Conservation (phyloP, 331 rosid species). For the Quercus tomentella region DNA sequence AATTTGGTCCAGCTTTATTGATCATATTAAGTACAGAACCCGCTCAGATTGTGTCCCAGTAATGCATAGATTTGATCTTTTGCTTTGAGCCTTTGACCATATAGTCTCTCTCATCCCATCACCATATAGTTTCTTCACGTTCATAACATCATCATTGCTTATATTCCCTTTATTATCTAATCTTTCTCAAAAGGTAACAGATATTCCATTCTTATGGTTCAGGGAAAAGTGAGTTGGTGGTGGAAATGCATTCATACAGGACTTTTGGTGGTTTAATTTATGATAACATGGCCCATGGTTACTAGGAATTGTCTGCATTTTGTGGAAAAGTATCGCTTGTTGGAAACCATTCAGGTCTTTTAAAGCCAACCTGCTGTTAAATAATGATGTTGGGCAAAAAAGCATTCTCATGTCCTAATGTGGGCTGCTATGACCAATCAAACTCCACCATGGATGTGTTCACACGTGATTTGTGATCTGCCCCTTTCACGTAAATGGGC, state of each 20-base stretch:
- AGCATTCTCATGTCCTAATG: slow-evolving; percentile 28
- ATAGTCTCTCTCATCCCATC: slow-evolving; percentile 3
- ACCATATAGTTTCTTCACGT: slow-evolving; percentile 22
- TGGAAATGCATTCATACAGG: slow-evolving; percentile 41
- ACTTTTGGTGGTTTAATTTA: slow-evolving; percentile 34
- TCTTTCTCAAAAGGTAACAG: slow-evolving; percentile 44
- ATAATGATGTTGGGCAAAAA: slow-evolving; percentile 27
- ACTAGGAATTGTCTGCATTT: slow-evolving; percentile 30
- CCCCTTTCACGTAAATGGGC: no score
- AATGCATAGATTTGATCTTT: slow-evolving; percentile 8
- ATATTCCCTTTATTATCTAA: slow-evolving; percentile 32
- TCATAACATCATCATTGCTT: slow-evolving; percentile 40
- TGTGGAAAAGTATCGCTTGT: slow-evolving; percentile 18
- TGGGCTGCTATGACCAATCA: slow-evolving; percentile 12
- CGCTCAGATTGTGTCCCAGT: slow-evolving; percentile 30
- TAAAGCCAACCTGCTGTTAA: slow-evolving; percentile 6
- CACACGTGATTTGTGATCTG: slow-evolving; percentile 6
- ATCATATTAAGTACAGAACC: slow-evolving; percentile 23
- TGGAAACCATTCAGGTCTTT: slow-evolving; percentile 21
- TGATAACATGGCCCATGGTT: slow-evolving; percentile 30
- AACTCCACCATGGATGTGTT: background rate
- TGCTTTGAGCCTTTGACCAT: slow-evolving; percentile 46
- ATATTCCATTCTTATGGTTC: slow-evolving; percentile 45
- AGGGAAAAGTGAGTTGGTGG: slow-evolving; percentile 21
- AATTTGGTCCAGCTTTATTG: slow-evolving; percentile 29